Evolutionary conservation across 2,329 filamentous ascomycete species (phyloP).

Genomic region (Diaporthe destruens): DNA sequence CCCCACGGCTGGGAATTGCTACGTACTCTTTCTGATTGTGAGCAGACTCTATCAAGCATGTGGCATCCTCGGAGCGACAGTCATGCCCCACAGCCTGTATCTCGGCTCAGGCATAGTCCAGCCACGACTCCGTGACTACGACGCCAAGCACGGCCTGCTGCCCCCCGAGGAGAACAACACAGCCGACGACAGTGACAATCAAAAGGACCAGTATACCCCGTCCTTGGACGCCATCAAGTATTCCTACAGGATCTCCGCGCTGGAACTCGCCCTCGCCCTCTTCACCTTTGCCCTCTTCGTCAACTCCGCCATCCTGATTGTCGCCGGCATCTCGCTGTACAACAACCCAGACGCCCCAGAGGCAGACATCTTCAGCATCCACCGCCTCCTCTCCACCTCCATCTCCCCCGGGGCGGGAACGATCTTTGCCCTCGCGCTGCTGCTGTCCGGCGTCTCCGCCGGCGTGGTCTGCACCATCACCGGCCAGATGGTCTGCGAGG

Average conservation of each 20-base stretch:
- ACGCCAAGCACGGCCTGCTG: constrained; percentile 67
- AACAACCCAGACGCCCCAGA: constrained; percentile 63
- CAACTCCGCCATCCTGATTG: constrained; percentile 85
- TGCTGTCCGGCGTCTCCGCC: constrained; percentile 84
- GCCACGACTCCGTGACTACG: constrained; percentile 73
- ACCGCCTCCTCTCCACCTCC: constrained; percentile 60
- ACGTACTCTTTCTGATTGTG: background rate
- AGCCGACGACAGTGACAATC: background rate
- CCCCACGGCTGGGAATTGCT: background rate
- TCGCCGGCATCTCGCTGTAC: constrained; percentile 79
- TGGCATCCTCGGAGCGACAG: constrained; percentile 83
- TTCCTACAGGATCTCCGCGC: background rate
- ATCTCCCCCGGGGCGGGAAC: constrained; percentile 73
- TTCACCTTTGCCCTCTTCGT: constrained; percentile 70
- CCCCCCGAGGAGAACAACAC: constrained; percentile 44
- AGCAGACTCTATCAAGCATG: constrained; percentile 72
- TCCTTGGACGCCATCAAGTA: background rate
- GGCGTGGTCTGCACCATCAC: constrained; percentile 92
- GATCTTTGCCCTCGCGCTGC: constrained; percentile 84
- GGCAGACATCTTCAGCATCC: constrained; percentile 86
- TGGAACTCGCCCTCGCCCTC: background rate
- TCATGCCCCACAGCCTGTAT: constrained; percentile 78
- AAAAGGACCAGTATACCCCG: background rate
- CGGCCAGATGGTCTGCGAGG: constrained; percentile 1
- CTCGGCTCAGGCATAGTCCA: constrained; percentile 79